Percentiles rank a stretch among this genome's conserved stretches.
These are phyloP conservation scores for Metschnikowia drakensbergensis DNA, from an alignment of 805 yeast species.

Conservation along the genomic window DNA sequence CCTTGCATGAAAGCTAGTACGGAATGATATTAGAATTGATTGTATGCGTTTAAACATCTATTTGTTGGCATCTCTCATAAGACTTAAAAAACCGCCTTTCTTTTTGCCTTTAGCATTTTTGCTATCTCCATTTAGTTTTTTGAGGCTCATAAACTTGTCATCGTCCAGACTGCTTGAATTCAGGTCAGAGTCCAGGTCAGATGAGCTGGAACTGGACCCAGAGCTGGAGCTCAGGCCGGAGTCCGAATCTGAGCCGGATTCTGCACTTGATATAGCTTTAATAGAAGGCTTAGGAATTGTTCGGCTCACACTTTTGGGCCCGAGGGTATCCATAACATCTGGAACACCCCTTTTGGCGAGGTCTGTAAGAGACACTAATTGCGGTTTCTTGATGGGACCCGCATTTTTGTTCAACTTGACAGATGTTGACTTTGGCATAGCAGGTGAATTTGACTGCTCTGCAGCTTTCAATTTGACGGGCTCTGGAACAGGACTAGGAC, in stretches of 20 bases:
- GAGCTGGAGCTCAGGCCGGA: constrained; percentile 10
- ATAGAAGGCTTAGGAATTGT: constrained; percentile 4
- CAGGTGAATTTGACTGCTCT: not conserved
- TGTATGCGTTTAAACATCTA: not conserved
- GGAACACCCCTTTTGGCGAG: constrained; percentile 17
- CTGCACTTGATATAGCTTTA: not conserved
- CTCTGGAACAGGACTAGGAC: not conserved
- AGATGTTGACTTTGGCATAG: not conserved
- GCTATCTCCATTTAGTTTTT: constrained; percentile 16
- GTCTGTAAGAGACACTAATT: constrained; percentile 12
- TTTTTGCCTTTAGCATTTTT: constrained; percentile 20
- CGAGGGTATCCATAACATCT: constrained; percentile 12
- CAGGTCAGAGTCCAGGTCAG: constrained; percentile 6
- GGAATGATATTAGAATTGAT: not conserved
- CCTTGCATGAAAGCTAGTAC: not conserved
- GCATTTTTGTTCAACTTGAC: not conserved
- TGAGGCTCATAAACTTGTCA: constrained; percentile 25
- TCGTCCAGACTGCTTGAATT: constrained; percentile 11
- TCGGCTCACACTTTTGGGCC: not conserved
- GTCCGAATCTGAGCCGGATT: not conserved
- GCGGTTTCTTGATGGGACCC: constrained; percentile 4
- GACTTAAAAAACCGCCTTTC: constrained; percentile 27
- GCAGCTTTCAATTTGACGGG: not conserved
- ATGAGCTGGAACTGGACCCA: constrained; percentile 6
- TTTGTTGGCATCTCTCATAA: constrained; percentile 29